Conservation (phyloP, 208 protist species). For the Acanthamoeba castellanii region DNA sequence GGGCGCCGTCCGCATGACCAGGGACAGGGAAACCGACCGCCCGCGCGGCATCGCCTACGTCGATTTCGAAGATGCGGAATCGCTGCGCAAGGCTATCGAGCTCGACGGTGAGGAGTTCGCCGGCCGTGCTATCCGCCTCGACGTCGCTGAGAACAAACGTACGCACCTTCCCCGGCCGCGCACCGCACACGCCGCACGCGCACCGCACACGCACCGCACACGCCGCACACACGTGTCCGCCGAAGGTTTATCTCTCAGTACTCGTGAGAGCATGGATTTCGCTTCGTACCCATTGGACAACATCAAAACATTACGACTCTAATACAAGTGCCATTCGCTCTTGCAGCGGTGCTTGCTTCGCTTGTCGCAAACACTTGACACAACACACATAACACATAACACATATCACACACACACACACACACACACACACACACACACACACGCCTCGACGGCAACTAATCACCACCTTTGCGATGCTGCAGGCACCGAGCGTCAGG, state of each 20-base stretch:
- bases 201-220: neutral
- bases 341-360: conserved; percentile 26
- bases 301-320: neutral
- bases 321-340: conserved; percentile 20
- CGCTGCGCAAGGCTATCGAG: conserved; percentile 25
- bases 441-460: no score
- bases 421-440: no score
- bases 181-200: neutral
- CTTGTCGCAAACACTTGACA: neutral
- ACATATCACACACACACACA: no score
- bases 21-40: conserved; percentile 23
- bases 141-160: conserved; percentile 71
- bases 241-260: conserved; percentile 13
- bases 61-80: conserved; percentile 73
- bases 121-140: conserved; percentile 4
- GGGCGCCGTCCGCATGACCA: conserved; percentile 27
- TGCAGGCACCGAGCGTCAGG: neutral
- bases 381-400: no score
- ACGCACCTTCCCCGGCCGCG: neutral
- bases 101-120: conserved; percentile 36
- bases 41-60: conserved; percentile 64
- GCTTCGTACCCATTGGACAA: neutral
- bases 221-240: neutral
- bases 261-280: neutral
- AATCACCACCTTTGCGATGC: neutral